These are phyloP conservation scores for Dichotomopilus funicola DNA, from an alignment of 2,329 filamentous ascomycete species.

Conservation along the genomic window DNA sequence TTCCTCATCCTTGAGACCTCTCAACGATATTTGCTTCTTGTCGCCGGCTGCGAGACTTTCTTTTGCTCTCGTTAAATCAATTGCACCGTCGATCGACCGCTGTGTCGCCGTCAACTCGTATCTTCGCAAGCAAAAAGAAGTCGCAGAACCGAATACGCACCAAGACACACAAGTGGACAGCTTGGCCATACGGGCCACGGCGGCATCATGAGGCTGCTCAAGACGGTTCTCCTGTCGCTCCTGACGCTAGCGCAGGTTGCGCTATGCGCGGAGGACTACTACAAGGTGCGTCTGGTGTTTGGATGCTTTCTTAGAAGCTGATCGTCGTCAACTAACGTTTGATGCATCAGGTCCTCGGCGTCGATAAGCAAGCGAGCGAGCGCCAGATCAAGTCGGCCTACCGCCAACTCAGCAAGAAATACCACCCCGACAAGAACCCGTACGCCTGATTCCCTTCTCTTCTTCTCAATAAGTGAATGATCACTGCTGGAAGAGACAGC, in stretches of 20 bases:
- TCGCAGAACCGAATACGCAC: no score
- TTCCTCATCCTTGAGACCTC: background rate
- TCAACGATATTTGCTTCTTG: slow-evolving; percentile 4
- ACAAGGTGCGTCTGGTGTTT: slow-evolving; percentile 51
- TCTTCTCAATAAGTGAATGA: background rate
- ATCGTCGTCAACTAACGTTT: background rate
- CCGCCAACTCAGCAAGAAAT: slow-evolving; percentile 86
- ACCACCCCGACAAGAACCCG: slow-evolving; percentile 97
- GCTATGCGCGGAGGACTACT: slow-evolving; percentile 64
- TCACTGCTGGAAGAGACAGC: background rate
- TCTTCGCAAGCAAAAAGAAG: background rate
- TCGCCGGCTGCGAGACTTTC: slow-evolving; percentile 11
- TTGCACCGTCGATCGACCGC: background rate
- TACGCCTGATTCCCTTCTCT: slow-evolving; percentile 39
- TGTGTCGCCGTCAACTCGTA: slow-evolving; percentile 7
- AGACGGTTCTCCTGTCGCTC: slow-evolving; percentile 45
- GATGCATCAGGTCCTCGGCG: slow-evolving; percentile 59
- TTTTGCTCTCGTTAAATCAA: background rate
- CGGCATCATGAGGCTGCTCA: slow-evolving; percentile 45
- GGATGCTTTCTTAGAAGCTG: background rate
- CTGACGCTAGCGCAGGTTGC: slow-evolving; percentile 49
- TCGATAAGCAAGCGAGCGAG: slow-evolving; percentile 73
- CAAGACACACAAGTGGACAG: slow-evolving; percentile 3
- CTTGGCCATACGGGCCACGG: slow-evolving; percentile 10
- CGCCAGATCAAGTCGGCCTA: slow-evolving; percentile 92